Evolutionary conservation across 2,329 filamentous ascomycete genomes (phyloP).

Genomic region (Colletotrichum lupini): DNA sequence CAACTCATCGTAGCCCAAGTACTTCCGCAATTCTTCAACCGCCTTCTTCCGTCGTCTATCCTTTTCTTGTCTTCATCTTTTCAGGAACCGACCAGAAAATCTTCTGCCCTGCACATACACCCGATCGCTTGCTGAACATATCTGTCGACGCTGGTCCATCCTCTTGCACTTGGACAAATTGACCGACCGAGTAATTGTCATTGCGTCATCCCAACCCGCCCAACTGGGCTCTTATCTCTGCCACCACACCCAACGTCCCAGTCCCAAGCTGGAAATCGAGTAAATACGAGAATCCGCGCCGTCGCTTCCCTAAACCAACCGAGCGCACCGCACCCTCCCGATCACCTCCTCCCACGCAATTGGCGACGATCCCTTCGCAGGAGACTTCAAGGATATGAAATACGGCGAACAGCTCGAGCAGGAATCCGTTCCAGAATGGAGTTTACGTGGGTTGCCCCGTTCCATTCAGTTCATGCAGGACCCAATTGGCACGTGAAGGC

Average conservation of each 20-base stretch:
- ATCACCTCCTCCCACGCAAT: slow-evolving; percentile 7
- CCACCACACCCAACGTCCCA: not conserved
- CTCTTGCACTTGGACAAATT: slow-evolving; percentile 3
- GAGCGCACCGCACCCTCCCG: not conserved
- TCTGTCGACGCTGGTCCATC: not conserved
- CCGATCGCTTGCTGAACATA: not conserved
- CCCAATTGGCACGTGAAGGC: slow-evolving; percentile 11
- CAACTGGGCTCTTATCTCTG: slow-evolving; percentile 24
- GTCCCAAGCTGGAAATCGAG: slow-evolving; percentile 18
- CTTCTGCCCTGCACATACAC: not conserved
- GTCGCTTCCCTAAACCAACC: not conserved
- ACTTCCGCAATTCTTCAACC: not conserved
- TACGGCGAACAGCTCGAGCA: slow-evolving; percentile 79
- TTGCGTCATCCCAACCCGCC: slow-evolving; percentile 30
- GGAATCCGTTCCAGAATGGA: slow-evolving; percentile 86
- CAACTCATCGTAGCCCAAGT: slow-evolving; percentile 2
- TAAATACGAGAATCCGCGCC: slow-evolving; percentile 31
- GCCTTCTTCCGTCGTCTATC: not conserved
- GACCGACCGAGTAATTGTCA: slow-evolving; percentile 25
- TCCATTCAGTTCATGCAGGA: not conserved
- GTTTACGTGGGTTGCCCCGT: slow-evolving; percentile 65
- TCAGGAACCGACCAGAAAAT: not conserved
- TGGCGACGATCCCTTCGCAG: slow-evolving; percentile 21
- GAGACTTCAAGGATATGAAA: slow-evolving; percentile 66
- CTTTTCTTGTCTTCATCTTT: not conserved